Evolutionary conservation across 352 stramenopile genomes (phyloP).

Genomic region (Phytophthora fragariaefolia): DNA sequence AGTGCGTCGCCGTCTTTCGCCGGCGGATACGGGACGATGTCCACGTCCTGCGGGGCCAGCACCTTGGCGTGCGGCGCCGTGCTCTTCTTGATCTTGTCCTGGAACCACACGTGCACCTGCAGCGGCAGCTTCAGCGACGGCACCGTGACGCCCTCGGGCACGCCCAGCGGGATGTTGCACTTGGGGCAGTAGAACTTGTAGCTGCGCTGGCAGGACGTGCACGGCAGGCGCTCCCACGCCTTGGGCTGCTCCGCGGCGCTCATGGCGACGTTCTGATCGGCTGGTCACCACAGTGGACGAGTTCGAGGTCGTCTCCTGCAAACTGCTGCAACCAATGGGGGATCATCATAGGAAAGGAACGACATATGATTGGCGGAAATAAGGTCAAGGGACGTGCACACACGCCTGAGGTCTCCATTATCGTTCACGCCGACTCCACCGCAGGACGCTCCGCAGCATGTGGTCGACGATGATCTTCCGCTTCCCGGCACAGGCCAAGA

Average conservation of each 20-base stretch:
- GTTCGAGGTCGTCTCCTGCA: too few species aligned
- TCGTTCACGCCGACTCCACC: not conserved
- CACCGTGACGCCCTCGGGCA: conserved; percentile 52
- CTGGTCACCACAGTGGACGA: too few species aligned
- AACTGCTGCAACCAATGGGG: not conserved
- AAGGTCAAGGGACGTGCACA: not conserved
- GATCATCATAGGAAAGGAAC: not conserved
- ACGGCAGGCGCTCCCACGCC: conserved; percentile 65
- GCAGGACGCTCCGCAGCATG: too few species aligned
- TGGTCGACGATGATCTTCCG: conserved; percentile 60
- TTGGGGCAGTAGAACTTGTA: conserved; percentile 90
- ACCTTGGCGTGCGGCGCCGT: conserved; percentile 88
- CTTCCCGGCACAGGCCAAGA: conserved; percentile 48
- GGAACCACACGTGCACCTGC: conserved; percentile 86
- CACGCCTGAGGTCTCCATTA: conserved; percentile 2
- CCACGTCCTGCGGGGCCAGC: conserved; percentile 69
- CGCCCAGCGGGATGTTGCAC: conserved; percentile 72
- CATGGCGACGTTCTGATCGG: too few species aligned
- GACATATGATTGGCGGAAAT: conserved; percentile 17
- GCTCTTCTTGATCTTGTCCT: conserved; percentile 91
- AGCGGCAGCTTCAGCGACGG: conserved; percentile 72
- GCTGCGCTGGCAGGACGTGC: conserved; percentile 73
- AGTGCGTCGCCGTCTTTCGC: conserved; percentile 30
- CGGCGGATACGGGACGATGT: conserved; percentile 67
- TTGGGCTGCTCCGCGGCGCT: conserved; percentile 20